Evolutionary conservation across 306 rosid genomes (phyloP), one percentile per base, ranked within the genome.

Genomic region (Cotoneaster glaucophyllus): DNA sequence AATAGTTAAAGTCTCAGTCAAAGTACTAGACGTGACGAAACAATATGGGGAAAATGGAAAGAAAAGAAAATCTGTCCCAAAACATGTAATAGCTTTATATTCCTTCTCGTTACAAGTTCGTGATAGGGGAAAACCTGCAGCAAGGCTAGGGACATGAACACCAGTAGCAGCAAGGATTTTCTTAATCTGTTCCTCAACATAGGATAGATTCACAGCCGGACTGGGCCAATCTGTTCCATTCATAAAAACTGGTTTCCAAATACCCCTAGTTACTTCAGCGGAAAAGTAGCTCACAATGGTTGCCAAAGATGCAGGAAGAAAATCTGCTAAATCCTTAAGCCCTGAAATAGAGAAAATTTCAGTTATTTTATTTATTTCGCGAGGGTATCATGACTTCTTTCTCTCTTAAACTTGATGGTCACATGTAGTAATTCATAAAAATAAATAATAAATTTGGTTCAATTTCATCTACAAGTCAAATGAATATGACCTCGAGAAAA

Each of bases 141-240:
- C 89, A 79, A 95, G 91, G 88, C 99, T 95, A 26, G 98, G 99
- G 77, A 95, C 84, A 81, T 86, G 90, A 74, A 95, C 97, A 77
- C 99, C 99, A 52, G 99, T 95, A 43, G 93, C 92, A 74, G 98
- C 99, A 78, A 95, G 84, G 78, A 95, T 90, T 87, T 89, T 92
- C 81, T 82, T 95, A 64, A 95, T 90, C 84, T 92, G 98, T 77
- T 88, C 96, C 88, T 95, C 99, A 25, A 95, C 99, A 54, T 88
- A 83, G 73, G 83, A 83, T 69, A 95, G 86, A 82, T 92, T 95
- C 70, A 94, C 97, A 44, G 97, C 97, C 4, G 98, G 99, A 76
- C 99, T 95, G 18, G 99, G 99, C 99, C 99, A 95, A 81, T 95
- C 99, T 4, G 99, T 88, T 86, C 99, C 99, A 70, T 95, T 95